Evolutionary conservation across 495 filamentous ascomycete species (phyloP).

Genomic region (Alectoria sarmentosa): DNA sequence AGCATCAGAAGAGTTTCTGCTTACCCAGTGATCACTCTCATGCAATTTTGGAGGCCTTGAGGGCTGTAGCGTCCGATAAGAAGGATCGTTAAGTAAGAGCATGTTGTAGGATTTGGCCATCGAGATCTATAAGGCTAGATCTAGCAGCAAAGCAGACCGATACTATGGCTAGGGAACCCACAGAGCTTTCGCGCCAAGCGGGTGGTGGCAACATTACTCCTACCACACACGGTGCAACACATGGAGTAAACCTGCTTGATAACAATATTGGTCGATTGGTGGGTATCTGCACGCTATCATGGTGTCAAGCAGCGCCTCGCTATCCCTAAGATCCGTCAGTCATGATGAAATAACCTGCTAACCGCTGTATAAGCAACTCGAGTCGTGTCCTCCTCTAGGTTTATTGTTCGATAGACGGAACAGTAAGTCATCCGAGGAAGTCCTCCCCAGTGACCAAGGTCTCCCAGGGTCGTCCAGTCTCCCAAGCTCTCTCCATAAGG

Average conservation of each 20-base stretch:
- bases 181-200: background rate
- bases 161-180: background rate
- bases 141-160: background rate
- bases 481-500: slow-evolving; percentile 63
- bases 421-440: slow-evolving; percentile 12
- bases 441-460: slow-evolving; percentile 15
- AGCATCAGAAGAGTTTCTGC: background rate
- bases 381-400: background rate
- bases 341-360: background rate
- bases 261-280: slow-evolving; percentile 9
- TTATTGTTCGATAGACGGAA: background rate
- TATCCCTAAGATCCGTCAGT: background rate
- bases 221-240: background rate
- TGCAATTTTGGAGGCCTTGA: background rate
- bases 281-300: slow-evolving; percentile 2
- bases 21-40: background rate
- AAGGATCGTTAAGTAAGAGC: background rate
- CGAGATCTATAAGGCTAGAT: background rate
- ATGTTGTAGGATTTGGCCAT: background rate
- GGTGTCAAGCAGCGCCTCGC: background rate
- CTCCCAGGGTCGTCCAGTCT: slow-evolving; percentile 39
- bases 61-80: background rate
- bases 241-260: background rate
- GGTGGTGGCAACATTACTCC: background rate
- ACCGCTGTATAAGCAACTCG: background rate